Conservation (phyloP, 2,329 filamentous ascomycete species). For the Xylaria sp. region DNA sequence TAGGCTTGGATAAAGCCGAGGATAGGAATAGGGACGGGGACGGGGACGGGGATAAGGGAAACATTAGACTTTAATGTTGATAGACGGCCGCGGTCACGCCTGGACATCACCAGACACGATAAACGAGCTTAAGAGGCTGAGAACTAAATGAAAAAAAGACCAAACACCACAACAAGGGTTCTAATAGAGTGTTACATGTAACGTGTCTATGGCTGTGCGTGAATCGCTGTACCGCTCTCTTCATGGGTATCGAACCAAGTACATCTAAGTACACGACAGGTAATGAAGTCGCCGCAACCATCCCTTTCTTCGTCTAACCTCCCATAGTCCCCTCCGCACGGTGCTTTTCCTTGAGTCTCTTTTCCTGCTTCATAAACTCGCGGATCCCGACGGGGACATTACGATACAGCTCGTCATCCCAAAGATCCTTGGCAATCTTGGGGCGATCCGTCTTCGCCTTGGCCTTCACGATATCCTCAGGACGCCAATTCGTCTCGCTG, state of each 20-base stretch:
- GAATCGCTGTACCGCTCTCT: background rate
- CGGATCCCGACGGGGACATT: conserved; percentile 90
- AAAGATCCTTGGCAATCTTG: conserved; percentile 63
- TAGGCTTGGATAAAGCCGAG: conserved; percentile 11
- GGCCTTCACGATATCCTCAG: conserved; percentile 29
- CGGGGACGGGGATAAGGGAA: conserved; percentile 10
- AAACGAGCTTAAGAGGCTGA: background rate
- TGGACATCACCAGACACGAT: conserved; percentile 10
- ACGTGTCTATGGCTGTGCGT: conserved; percentile 15
- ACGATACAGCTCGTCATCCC: conserved; percentile 77
- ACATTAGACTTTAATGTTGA: conserved; percentile 30
- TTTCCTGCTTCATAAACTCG: conserved; percentile 98
- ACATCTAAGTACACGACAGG: conserved; percentile 3
- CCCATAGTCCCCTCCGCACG: conserved; percentile 63
- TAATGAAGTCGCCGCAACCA: conserved; percentile 16
- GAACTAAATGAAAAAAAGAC: background rate
- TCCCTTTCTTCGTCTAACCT: conserved; percentile 47
- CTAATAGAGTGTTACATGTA: background rate
- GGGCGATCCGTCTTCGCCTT: conserved; percentile 49
- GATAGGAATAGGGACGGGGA: background rate
- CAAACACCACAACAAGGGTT: background rate
- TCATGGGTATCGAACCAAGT: conserved; percentile 28
- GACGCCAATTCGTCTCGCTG: conserved; percentile 74
- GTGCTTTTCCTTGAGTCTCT: conserved; percentile 83
- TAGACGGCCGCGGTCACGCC: conserved; percentile 30